Evolutionary conservation across 2,329 filamentous ascomycete species (phyloP), one percentile per base, ranked within the genome.

Genomic region (Fusarium sp.): DNA sequence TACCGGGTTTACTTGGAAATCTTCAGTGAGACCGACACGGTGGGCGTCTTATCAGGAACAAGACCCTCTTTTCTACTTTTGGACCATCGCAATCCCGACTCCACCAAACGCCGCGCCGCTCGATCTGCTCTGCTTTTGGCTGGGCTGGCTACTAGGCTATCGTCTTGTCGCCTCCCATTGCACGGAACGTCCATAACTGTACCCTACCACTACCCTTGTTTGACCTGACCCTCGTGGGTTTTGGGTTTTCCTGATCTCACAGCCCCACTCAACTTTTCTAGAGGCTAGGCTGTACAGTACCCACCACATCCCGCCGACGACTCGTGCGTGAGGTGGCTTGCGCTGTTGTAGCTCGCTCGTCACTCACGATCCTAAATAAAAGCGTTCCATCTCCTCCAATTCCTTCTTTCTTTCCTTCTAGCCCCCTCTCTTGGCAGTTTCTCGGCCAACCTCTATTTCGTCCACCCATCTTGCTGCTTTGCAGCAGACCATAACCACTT

Each of bases 41-140:
- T 51, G 58, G 65, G 66, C 42, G 65, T 72, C 72, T 75, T 74
- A 74, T 74, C 72, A 73, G 65, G 7, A 71, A 57, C 36, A 59
- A 44, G 73, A 70, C 73, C 73, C 73, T 71, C 69, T 75, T 75
- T 71, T 74, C 62, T 69, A 67, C 72, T 74, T 73, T 72, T 70
- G 49, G 69, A 54, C 33, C 56, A 59, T 67, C 58, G 55, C 47
- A 71, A 66, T 64, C 57, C 69, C 46, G 71, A 73, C 71, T 66
- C 72, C 72, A 74, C 72, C 60, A 60, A 33, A 53, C 65, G 54
- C 65, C 57, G 70, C 65, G 55, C 64, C 67, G 67, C 68, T 67
- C 69, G 71, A 73, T 74, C 71, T 73, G 46, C 46, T 70, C 61
- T 63, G 51, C 61, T 63, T 58, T 31, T 31, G 28, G 28, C 28